Evolutionary conservation across 345 rosid genomes (phyloP), one percentile per base, ranked within the genome.

Genomic region (Populus deltoides): DNA sequence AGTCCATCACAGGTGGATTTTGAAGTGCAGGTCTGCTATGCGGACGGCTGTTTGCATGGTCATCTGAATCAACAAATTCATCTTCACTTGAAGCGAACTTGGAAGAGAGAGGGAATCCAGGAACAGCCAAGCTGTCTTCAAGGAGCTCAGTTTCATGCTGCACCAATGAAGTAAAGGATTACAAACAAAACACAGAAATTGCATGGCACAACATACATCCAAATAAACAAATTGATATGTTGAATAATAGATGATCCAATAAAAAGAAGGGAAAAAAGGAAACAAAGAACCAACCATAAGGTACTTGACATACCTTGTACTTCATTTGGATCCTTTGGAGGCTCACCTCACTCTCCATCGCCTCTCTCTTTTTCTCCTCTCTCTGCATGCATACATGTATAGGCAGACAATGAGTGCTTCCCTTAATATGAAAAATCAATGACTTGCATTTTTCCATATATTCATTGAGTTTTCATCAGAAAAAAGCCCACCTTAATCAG

Each of bases 321-420:
- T 86, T 90, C 90, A 97, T 83, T 87, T 94, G 99, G 82, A 91
- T 84, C 86, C 97, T 90, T 79, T 94, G 97, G 71, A 97, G 97
- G 81, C 85, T 89, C 79, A 94, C 97, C 86, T 97, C 97, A 38
- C 86, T 86, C 51, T 97, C 99, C 87, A 88, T 83, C 17, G 88
- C 95, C 66, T 94, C 95, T 75, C 97, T 91, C 89, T 97, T 97
- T 85, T 87, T 94, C 84, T 97, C 98, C 83, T 97, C 99, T 82
- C 99, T 90, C 99, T 97, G 86, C 75, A 81, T 53, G 70, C 45
- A 63, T 31, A 63, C 31, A 77, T 67, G 80, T 78, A 41, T 41
- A 43, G 17, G 72, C 29, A 73, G 20, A 68, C 41, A 84, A 76
- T 74, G 12, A 69, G 75, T 68, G 73, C 75, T 63, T 45, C 25